These are phyloP conservation scores for Penicillium sp. DNA, from an alignment of 2,329 filamentous ascomycete species.

Conservation along the genomic window DNA sequence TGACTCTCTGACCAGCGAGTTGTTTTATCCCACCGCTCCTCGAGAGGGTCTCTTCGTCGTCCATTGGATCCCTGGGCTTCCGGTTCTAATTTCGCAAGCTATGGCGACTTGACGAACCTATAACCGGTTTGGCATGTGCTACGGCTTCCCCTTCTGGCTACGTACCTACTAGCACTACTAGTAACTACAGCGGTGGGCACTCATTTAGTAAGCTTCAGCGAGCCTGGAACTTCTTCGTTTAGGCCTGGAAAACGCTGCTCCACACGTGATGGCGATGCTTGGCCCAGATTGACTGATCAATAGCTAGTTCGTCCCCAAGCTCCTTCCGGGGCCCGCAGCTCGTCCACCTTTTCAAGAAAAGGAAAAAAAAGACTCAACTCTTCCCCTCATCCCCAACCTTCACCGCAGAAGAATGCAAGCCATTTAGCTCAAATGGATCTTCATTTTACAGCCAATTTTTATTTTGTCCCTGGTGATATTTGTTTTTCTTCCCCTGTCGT, in stretches of 20 bases:
- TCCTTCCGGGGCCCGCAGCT: too few relatives aligned
- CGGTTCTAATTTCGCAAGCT: neutral
- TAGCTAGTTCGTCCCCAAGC: neutral
- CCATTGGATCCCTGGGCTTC: neutral
- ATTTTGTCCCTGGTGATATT: conserved; percentile 16
- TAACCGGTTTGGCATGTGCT: too few relatives aligned
- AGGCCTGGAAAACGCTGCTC: neutral
- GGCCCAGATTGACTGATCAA: neutral
- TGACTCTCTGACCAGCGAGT: neutral
- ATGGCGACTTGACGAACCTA: neutral
- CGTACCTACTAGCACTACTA: too few relatives aligned
- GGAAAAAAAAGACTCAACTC: neutral
- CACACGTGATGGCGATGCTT: neutral
- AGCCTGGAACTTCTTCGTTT: neutral
- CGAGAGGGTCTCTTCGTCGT: neutral
- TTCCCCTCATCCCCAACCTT: neutral
- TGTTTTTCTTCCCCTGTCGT: conserved; percentile 5
- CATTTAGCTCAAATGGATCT: conserved; percentile 5
- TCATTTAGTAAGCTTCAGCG: too few relatives aligned
- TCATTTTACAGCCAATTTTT: neutral
- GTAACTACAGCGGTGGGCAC: too few relatives aligned
- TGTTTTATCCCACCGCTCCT: neutral
- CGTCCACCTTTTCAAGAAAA: neutral
- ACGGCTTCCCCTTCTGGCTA: too few relatives aligned
- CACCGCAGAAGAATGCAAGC: neutral